Evolutionary conservation across 345 rosid species (phyloP), one percentile per base, ranked within the genome.

Genomic region (Citrus reticulata): DNA sequence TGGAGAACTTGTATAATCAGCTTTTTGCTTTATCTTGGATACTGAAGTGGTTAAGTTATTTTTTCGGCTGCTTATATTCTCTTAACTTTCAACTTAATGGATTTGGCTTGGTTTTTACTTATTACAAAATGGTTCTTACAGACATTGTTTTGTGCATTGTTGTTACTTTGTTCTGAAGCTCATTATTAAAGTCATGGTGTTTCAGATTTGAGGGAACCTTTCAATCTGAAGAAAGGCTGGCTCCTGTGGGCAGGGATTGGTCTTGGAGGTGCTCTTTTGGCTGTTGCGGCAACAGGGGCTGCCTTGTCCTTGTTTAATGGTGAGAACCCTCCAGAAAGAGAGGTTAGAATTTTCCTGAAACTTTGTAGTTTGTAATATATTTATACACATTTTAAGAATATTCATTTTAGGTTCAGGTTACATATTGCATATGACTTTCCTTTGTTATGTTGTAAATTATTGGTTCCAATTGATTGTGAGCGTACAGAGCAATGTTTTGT

Each of bases 171-270:
- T 35, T 59, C 49, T 70, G 32, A 27, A 54, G 10, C 22, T 68
- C 37, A 29, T 61, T 55, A 29, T 46, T 2, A 34, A 57, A 61
- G 37, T 70, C 29, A 34, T 75, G 24, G 57, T 81, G 74, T 77
- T 78, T 81, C 87, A 91, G 95, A 91, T 84, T 81, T 91, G 83
- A 91, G 82, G 84, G 92, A 90, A 68, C 95, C 95, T 79, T 90
- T 91, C 85, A 81, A 87, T 79, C 81, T 85, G 24, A 83, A 79
- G 76, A 88, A 71, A 80, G 95, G 95, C 10, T 91, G 95, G 95
- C 79, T 90, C 75, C 39, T 91, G 77, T 91, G 95, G 95, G 93
- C 91, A 29, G 89, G 79, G 71, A 70, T 87, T 73, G 91, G 95
- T 74, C 90, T 91, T 76, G 79, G 70, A 57, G 88, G 87, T 69